Evolutionary conservation across 345 rosid species (phyloP), one percentile per base, ranked within the genome.

Genomic region (Pistacia atlantica): DNA sequence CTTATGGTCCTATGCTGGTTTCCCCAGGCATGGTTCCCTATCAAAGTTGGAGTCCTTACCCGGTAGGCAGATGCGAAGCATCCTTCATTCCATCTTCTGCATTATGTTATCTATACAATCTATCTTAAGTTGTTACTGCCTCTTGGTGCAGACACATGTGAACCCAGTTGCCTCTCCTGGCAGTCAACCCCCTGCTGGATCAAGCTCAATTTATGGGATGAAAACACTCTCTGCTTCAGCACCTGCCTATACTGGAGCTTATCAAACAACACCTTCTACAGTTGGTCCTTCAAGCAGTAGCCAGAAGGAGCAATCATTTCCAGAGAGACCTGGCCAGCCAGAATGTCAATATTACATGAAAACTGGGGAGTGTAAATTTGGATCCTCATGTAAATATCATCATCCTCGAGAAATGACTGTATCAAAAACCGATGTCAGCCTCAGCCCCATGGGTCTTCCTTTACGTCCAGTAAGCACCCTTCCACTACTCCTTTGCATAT

Each of bases 311-410:
- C 86, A 78, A 16, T 58, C 78, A 46, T 94, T 90, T 87, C 99
- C 99, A 3, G 93, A 91, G 73, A 88, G 97, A 79, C 97, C 90
- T 38, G 97, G 92, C 74, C 93, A 93, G 62, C 97, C 91, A 2
- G 97, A 93, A 69, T 93, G 99, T 84, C 97, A 85, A 72, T 85
- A 89, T 85, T 96, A 85, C 86, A 68, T 92, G 89, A 96, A 86
- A 85, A 96, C 95, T 5, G 95, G 98, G 25, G 92, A 92, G 18
- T 96, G 99, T 86, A 93, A 85, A 86, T 93, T 83, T 35, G 95
- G 97, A 76, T 85, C 94, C 45, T 89, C 91, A 0, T 93, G 99
- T 88, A 92, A 83, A 89, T 96, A 85, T 80, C 97, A 96, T 86
- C 99, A 96, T 79, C 99, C 98, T 12, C 87, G 81, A 14, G 94